Base-by-base conservation (phyloP, 192 early-diverging fungal genomes). In the Coemansia sp. region DNA sequence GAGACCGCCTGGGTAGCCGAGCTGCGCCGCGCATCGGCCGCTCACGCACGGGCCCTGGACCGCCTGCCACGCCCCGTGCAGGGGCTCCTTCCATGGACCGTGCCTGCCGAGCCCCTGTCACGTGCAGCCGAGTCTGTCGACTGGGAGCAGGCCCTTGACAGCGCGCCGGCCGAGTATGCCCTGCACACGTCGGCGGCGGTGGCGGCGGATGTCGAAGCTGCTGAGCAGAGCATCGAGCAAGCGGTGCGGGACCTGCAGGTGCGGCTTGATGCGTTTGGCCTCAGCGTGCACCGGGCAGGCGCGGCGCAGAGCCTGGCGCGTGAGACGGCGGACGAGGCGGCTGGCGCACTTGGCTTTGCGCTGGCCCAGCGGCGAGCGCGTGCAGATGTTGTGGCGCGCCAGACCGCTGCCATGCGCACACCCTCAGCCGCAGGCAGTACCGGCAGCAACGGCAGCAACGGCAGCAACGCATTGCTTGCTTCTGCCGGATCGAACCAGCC, bases 1-100 rank as follows among this genome's bases (percentile, higher is more conserved):
- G 37, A 69, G 28, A 61, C 55, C 6, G 54, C 49, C 9, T 76
- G 72, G 72, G 62, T 69, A 3, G 28, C 36, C 5, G 64, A 69
- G 53, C 61, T 64, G n/a, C 58, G 56, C 37, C 52, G 66, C 13
- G 72, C 72, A 4, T 37, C 66, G 17, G 11, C 60, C 11, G 49
- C 38, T 15, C 72, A 76, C 33, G 72, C 62, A 2, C 15, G 42
- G 0, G 43, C 53, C 0, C 6, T 76, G 48, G 72, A 68, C 46
- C 51, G 65, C 3, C 29, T 76, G 37, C 72, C 72, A 2, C 45
- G 37, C 30, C n/a, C 54, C 3, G 55, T 67, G 4, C 64, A 63
- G 45, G 17, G 47, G 14, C 58, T 69, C 7, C 18, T 9, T 17
- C 30, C 11, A 14, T 18, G 30, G 15, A 33, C 30, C 17, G 29